These are phyloP conservation scores for Arabidopsis lyrata DNA, from an alignment of 441 rosid species.

Conservation along the genomic window DNA sequence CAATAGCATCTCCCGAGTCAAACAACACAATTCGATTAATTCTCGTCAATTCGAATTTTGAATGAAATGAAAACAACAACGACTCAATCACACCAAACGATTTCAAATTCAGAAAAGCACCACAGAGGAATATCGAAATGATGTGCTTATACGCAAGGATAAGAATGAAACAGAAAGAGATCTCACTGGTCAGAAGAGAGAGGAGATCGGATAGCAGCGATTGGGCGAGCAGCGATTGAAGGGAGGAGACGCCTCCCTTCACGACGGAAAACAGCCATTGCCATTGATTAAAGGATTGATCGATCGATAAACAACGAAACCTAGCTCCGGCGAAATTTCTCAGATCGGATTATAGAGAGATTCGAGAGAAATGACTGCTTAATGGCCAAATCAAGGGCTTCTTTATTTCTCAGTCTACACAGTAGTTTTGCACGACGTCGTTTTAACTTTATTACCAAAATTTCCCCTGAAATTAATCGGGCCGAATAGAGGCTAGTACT, in stretches of 20 bases:
- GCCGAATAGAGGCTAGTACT: background rate
- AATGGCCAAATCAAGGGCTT: conserved; percentile 35
- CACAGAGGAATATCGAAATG: background rate
- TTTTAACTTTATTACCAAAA: conserved; percentile 1
- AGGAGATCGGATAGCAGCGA: conserved; percentile 64
- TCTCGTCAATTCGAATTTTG: background rate
- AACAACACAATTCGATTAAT: conserved; percentile 1
- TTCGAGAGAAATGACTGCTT: conserved; percentile 41
- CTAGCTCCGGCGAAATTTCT: conserved; percentile 45
- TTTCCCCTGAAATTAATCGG: conserved; percentile 24
- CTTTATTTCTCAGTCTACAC: conserved; percentile 23
- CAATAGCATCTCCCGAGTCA: conserved; percentile 1
- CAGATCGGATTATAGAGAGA: conserved; percentile 40
- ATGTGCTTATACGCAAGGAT: background rate
- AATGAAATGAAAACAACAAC: background rate
- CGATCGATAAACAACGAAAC: conserved; percentile 18
- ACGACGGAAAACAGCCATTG: conserved; percentile 92
- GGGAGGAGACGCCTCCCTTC: conserved; percentile 87
- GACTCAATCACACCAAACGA: conserved; percentile 17
- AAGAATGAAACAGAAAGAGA: conserved; percentile 22
- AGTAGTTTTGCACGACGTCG: conserved; percentile 25
- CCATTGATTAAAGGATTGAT: conserved; percentile 57
- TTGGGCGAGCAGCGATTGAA: conserved; percentile 65
- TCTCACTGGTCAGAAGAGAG: conserved; percentile 59
- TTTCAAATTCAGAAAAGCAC: background rate